Percentiles rank a stretch among this genome's conserved stretches.
Conservation (phyloP, 2,329 filamentous ascomycete species). For the Beauveria caledonica region DNA sequence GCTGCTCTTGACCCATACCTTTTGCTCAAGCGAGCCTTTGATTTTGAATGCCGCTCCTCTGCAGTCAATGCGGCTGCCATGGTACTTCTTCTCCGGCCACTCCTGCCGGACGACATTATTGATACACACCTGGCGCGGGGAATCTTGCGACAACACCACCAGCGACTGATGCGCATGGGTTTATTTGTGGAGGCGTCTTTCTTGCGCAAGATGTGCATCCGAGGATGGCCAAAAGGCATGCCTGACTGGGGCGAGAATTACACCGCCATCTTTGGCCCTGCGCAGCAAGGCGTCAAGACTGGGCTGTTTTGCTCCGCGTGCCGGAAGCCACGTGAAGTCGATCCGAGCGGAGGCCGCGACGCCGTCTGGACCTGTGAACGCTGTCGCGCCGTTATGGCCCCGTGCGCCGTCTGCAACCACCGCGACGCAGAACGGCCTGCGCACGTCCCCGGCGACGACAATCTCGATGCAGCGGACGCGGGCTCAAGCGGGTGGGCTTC, state of each 20-base stretch:
- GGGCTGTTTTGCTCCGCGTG: slow-evolving; percentile 48
- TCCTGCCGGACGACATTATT: slow-evolving; percentile 47
- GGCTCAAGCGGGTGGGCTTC: slow-evolving; percentile 22
- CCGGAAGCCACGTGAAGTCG: slow-evolving; percentile 47
- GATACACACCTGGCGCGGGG: slow-evolving; percentile 47
- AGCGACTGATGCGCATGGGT: slow-evolving; percentile 49
- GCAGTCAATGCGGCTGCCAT: slow-evolving; percentile 54
- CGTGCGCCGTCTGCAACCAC: slow-evolving; percentile 52
- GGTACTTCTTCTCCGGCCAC: slow-evolving; percentile 48
- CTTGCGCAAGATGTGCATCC: slow-evolving; percentile 51
- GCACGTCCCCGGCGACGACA: slow-evolving; percentile 25
- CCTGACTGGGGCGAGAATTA: slow-evolving; percentile 48
- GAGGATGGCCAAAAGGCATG: slow-evolving; percentile 46
- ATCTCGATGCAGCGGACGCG: slow-evolving; percentile 19
- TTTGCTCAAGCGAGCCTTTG: slow-evolving; percentile 44
- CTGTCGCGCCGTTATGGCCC: slow-evolving; percentile 43
- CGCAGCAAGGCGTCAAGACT: slow-evolving; percentile 47
- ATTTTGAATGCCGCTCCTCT: slow-evolving; percentile 48
- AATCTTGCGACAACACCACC: slow-evolving; percentile 52
- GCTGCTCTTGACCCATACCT: slow-evolving; percentile 47
- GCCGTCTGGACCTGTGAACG: slow-evolving; percentile 52
- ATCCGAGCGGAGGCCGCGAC: slow-evolving; percentile 33
- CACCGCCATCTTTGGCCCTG: slow-evolving; percentile 42
- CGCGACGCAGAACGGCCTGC: slow-evolving; percentile 39
- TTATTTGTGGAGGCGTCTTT: slow-evolving; percentile 54